Conservation (phyloP, 768 basidiomycete species). For the Lactarius deliciosus region DNA sequence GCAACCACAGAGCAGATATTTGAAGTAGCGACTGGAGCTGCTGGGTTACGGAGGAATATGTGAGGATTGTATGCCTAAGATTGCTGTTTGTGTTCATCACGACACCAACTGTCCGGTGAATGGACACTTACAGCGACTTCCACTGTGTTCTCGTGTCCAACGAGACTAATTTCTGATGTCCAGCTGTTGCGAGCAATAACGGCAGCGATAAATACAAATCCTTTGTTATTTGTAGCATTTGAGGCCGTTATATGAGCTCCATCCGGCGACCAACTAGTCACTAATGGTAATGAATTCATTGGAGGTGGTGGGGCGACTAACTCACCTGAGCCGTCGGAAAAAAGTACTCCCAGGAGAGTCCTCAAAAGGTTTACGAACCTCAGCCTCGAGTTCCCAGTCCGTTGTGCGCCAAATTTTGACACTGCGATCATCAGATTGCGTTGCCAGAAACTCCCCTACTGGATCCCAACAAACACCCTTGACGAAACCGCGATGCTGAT, state of each 20-base stretch:
- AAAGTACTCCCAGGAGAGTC: conserved; percentile 94
- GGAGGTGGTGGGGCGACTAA: neutral
- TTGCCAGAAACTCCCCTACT: conserved; percentile 96
- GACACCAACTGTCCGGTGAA: neutral
- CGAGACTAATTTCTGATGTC: conserved; percentile 89
- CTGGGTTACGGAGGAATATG: conserved; percentile 80
- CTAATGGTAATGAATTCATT: conserved; percentile 1
- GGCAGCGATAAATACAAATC: conserved; percentile 96
- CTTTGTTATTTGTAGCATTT: conserved; percentile 94
- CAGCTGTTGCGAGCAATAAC: conserved; percentile 89
- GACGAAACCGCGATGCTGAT: conserved; percentile 92
- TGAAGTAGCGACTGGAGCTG: conserved; percentile 63
- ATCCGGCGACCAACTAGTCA: conserved; percentile 91
- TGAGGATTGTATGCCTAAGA: conserved; percentile 89
- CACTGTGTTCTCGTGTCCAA: conserved; percentile 96
- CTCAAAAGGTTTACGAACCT: conserved; percentile 87
- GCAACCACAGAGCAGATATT: conserved; percentile 93
- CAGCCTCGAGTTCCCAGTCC: conserved; percentile 85
- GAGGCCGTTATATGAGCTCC: conserved; percentile 98
- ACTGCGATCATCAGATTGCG: conserved; percentile 93
- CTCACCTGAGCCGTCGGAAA: conserved; percentile 83
- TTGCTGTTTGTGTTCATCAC: neutral
- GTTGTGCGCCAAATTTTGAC: conserved; percentile 97
- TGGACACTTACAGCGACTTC: conserved; percentile 77
- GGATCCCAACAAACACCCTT: conserved; percentile 99